Evolutionary conservation across 345 rosid genomes (phyloP).

Genomic region (Eutrema japonicum): DNA sequence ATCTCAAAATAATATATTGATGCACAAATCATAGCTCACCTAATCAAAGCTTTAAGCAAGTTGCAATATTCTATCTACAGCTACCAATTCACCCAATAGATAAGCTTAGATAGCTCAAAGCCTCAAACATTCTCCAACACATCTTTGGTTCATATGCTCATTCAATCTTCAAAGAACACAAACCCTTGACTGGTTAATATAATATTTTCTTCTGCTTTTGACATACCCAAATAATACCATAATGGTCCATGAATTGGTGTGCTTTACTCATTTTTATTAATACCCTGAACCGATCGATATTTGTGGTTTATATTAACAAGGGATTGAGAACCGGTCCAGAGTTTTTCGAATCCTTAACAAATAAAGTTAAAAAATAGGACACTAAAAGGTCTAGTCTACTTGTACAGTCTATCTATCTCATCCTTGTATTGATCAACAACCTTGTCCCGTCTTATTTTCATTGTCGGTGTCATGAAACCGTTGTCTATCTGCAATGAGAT

Average conservation of each 20-base stretch:
- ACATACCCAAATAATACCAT: background rate
- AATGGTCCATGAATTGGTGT: background rate
- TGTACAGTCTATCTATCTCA: conserved; percentile 69
- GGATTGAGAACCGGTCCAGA: background rate
- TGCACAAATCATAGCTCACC: too few species aligned
- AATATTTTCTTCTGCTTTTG: background rate
- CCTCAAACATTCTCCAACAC: too few species aligned
- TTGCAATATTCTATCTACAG: too few species aligned
- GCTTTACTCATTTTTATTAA: background rate
- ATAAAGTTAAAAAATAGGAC: background rate
- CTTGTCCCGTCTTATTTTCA: conserved; percentile 87
- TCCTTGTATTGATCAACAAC: conserved; percentile 57
- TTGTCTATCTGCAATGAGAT: conserved; percentile 73
- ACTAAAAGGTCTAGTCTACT: conserved; percentile 40
- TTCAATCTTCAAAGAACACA: too few species aligned
- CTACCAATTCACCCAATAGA: too few species aligned
- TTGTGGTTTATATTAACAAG: conserved; percentile 24
- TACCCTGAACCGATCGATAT: background rate
- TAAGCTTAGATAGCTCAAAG: too few species aligned
- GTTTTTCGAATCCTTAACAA: conserved; percentile 21
- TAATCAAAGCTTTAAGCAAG: too few species aligned
- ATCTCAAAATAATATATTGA: too few species aligned
- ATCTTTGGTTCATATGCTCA: too few species aligned
- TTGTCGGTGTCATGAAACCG: conserved; percentile 93
- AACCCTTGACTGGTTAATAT: too few species aligned